Conservation (phyloP, 1,284 basidiomycete species). For the Melampsora abietis-canadensis region DNA sequence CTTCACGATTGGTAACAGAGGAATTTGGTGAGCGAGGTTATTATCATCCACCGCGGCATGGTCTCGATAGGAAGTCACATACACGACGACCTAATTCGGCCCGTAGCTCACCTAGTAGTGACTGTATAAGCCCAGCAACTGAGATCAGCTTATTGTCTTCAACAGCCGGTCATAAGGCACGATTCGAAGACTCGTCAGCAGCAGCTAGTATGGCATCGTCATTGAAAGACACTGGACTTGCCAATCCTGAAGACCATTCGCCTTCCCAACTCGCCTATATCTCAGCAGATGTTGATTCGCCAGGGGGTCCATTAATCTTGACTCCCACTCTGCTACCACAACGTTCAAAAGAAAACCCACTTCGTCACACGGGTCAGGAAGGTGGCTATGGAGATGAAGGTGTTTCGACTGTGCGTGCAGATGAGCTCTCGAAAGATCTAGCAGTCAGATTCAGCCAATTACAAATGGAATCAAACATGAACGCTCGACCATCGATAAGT, state of each 20-base stretch:
- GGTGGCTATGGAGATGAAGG: constrained; percentile 13
- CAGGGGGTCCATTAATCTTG: background rate
- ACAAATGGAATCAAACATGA: background rate
- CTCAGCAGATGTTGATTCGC: background rate
- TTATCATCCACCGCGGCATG: background rate
- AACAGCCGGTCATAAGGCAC: background rate
- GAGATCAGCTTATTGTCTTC: constrained; percentile 2
- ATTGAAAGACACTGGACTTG: background rate
- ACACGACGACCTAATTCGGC: constrained; percentile 8
- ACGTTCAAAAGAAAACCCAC: background rate
- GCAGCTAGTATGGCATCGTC: too few species aligned
- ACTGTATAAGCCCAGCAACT: constrained; percentile 8
- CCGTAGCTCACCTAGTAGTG: constrained; percentile 10
- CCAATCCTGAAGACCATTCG: too few species aligned
- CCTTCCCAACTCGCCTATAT: background rate
- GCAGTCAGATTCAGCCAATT: constrained; percentile 1
- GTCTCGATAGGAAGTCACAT: background rate
- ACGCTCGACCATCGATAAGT: background rate
- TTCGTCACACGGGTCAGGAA: background rate
- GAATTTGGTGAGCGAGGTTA: constrained; percentile 8
- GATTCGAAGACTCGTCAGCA: background rate
- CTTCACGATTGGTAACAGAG: background rate
- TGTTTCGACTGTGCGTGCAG: background rate
- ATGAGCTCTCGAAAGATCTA: background rate
- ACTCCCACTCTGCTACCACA: background rate